These are phyloP conservation scores for Pulicaria dysenterica DNA, from an alignment of 129 eudicot species.

Conservation along the genomic window DNA sequence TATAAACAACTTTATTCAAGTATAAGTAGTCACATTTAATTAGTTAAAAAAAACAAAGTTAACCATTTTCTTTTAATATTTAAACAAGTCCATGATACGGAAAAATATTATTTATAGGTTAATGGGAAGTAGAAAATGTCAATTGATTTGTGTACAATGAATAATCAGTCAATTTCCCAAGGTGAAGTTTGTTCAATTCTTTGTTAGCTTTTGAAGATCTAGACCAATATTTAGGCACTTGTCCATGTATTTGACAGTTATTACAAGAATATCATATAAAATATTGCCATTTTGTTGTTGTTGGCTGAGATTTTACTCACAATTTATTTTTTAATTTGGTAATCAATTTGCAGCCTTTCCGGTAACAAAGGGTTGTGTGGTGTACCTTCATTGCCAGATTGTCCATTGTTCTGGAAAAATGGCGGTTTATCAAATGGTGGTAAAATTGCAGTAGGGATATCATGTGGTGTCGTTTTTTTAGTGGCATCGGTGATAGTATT, in stretches of 20 bases:
- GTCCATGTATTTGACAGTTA: neutral
- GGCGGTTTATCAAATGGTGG: constrained; percentile 69
- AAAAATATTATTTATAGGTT: too few relatives aligned
- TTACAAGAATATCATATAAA: neutral
- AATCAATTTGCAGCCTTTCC: constrained; percentile 62
- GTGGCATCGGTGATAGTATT: constrained; percentile 43
- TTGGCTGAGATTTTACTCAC: neutral
- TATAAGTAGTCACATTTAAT: too few relatives aligned
- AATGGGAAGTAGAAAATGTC: too few relatives aligned
- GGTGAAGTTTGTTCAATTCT: too few relatives aligned
- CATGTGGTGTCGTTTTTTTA: constrained; percentile 54
- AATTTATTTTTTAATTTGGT: neutral
- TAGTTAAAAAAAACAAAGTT: too few relatives aligned
- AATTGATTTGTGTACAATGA: too few relatives aligned
- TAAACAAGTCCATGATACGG: too few relatives aligned
- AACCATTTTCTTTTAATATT: too few relatives aligned
- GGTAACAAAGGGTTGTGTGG: constrained; percentile 92
- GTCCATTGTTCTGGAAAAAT: constrained; percentile 74
- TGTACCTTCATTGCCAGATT: constrained; percentile 81
- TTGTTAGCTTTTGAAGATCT: neutral
- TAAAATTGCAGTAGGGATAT: constrained; percentile 80
- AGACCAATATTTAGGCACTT: neutral
- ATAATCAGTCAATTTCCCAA: too few relatives aligned
- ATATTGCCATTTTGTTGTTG: neutral
- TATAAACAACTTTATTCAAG: too few relatives aligned